Evolutionary conservation across 2,329 filamentous ascomycete genomes (phyloP).

Genomic region (Calycina herbarum): DNA sequence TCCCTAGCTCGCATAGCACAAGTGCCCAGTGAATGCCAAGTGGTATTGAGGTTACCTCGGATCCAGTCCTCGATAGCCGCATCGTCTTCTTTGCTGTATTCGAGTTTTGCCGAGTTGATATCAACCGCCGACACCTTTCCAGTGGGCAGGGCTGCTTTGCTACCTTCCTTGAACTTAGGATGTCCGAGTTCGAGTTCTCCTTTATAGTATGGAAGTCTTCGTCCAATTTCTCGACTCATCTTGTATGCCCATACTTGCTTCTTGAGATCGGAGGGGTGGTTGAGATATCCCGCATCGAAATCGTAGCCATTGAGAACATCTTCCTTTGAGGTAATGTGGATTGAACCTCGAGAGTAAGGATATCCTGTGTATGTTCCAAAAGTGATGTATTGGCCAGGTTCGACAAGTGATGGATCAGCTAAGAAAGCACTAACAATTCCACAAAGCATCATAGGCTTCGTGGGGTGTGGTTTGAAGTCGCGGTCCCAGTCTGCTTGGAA

Average conservation of each 20-base stretch:
- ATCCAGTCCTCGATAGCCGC: constrained; percentile 45
- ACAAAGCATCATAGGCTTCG: constrained; percentile 48
- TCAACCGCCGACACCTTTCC: constrained; percentile 33
- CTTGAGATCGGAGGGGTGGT: constrained; percentile 56
- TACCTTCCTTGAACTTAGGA: constrained; percentile 46
- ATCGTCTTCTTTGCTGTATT: constrained; percentile 37
- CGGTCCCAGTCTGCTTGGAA: constrained; percentile 56
- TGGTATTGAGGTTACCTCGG: constrained; percentile 42
- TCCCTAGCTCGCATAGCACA: constrained; percentile 42
- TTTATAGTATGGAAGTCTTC: constrained; percentile 53
- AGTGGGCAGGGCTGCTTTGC: constrained; percentile 39
- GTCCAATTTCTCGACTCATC: constrained; percentile 59
- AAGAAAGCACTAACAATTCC: constrained; percentile 50
- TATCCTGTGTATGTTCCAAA: constrained; percentile 56
- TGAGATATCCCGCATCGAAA: constrained; percentile 59
- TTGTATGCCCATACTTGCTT: constrained; percentile 65
- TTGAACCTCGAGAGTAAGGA: constrained; percentile 59
- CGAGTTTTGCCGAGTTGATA: constrained; percentile 40
- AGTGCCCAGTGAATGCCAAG: constrained; percentile 44
- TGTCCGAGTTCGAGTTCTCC: constrained; percentile 47
- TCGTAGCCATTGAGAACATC: constrained; percentile 47
- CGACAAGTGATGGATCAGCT: constrained; percentile 43
- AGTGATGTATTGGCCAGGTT: constrained; percentile 51
- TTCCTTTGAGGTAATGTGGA: constrained; percentile 55
- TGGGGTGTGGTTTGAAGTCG: constrained; percentile 47